Conservation (phyloP, 495 filamentous ascomycete genomes). For the Neurospora sublineolata region DNA sequence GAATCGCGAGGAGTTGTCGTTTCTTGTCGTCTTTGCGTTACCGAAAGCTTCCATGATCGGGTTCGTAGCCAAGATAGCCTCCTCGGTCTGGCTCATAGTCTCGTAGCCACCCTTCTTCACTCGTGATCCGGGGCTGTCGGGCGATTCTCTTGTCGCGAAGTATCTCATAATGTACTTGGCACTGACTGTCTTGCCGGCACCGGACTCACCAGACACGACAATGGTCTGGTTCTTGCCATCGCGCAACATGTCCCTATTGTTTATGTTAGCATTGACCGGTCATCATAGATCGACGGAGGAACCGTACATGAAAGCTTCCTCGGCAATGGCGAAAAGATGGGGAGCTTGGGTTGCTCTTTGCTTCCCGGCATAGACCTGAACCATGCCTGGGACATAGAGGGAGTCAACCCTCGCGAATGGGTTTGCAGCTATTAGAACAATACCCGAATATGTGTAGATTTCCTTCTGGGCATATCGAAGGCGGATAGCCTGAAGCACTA, state of each 20-base stretch:
- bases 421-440: slow-evolving; percentile 97
- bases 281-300: not conserved
- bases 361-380: slow-evolving; percentile 97
- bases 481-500: slow-evolving; percentile 94
- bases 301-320: slow-evolving; percentile 91
- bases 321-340: slow-evolving; percentile 96
- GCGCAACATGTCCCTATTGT: slow-evolving; percentile 85
- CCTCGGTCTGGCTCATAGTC: slow-evolving; percentile 94
- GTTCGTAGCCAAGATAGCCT: slow-evolving; percentile 95
- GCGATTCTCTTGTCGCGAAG: slow-evolving; percentile 93
- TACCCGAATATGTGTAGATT: slow-evolving; percentile 99
- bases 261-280: not conserved
- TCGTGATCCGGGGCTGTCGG: slow-evolving; percentile 73
- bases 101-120: slow-evolving; percentile 62
- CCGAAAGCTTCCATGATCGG: slow-evolving; percentile 99
- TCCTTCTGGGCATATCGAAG: slow-evolving; percentile 97
- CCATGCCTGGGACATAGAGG: slow-evolving; percentile 97
- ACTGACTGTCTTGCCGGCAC: slow-evolving; percentile 97
- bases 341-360: slow-evolving; percentile 92
- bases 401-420: slow-evolving; percentile 97
- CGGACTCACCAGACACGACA: slow-evolving; percentile 95
- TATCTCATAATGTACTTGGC: slow-evolving; percentile 99
- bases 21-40: slow-evolving; percentile 96
- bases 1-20: slow-evolving; percentile 98
- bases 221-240: slow-evolving; percentile 95